These are phyloP conservation scores for Prunus yedoensis DNA, from an alignment of 331 rosid species.

Conservation along the genomic window DNA sequence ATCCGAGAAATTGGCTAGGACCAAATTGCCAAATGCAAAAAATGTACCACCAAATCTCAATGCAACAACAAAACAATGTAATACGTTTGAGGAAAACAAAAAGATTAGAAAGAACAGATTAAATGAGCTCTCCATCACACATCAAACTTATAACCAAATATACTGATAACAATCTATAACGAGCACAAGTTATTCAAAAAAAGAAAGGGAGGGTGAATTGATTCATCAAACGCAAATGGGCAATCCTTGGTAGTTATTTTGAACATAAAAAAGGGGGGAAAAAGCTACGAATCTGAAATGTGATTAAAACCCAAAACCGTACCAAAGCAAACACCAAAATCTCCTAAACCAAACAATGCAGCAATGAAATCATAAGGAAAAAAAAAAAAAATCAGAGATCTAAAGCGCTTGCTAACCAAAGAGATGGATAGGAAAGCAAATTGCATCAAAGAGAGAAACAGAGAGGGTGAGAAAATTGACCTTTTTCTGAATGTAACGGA, in stretches of 20 bases:
- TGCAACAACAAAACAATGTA: background rate
- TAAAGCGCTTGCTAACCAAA: background rate
- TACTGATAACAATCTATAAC: too few species aligned
- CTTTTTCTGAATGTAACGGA: constrained; percentile 45
- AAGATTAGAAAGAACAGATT: background rate
- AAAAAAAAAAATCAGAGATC: background rate
- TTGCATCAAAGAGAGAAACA: constrained; percentile 13
- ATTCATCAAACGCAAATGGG: background rate
- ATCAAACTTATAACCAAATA: background rate
- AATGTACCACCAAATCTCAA: constrained; percentile 15
- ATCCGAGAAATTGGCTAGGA: background rate
- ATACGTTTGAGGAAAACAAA: background rate
- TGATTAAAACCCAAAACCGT: background rate
- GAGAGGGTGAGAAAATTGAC: constrained; percentile 25
- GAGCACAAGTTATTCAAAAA: too few species aligned
- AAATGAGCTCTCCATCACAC: background rate
- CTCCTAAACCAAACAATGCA: constrained; percentile 7
- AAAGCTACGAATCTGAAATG: background rate
- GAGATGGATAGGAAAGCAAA: too few species aligned
- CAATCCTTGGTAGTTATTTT: background rate
- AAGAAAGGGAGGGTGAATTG: background rate
- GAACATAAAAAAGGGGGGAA: background rate
- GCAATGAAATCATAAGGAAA: background rate
- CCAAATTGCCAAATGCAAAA: background rate
- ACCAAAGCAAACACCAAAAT: background rate